These are phyloP conservation scores for Euphorbia pulcherrima DNA, from an alignment of 345 rosid genomes.

Conservation along the genomic window DNA sequence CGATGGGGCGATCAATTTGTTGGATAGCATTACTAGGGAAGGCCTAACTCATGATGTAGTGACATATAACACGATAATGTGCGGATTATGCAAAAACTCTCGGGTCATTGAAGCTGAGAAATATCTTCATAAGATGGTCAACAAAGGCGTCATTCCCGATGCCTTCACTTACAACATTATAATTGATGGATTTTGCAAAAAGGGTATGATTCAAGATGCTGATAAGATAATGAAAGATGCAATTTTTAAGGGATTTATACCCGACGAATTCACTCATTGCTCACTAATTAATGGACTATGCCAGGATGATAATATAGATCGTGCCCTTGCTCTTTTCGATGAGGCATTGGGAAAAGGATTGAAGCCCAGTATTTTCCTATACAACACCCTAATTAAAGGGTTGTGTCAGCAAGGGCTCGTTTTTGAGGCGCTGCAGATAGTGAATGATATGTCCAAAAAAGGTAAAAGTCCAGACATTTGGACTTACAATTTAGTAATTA, in stretches of 20 bases:
- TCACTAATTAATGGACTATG: constrained; percentile 73
- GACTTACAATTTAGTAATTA: constrained; percentile 74
- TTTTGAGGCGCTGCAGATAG: constrained; percentile 61
- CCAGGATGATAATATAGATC: constrained; percentile 55
- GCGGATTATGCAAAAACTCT: constrained; percentile 65
- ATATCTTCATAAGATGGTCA: constrained; percentile 75
- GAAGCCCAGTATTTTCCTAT: constrained; percentile 54
- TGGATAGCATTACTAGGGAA: constrained; percentile 44
- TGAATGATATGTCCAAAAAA: constrained; percentile 60
- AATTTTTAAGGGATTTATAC: constrained; percentile 68
- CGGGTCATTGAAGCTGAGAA: constrained; percentile 66
- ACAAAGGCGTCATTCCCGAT: constrained; percentile 75
- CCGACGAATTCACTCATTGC: constrained; percentile 70
- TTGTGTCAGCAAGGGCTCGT: constrained; percentile 73
- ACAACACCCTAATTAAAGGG: constrained; percentile 70
- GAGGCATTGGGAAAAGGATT: constrained; percentile 56
- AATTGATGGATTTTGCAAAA: constrained; percentile 68
- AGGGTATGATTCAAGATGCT: constrained; percentile 62
- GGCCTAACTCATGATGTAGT: constrained; percentile 72
- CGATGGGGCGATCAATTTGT: constrained; percentile 53
- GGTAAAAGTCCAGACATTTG: constrained; percentile 64
- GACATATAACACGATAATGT: constrained; percentile 72
- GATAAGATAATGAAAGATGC: constrained; percentile 63
- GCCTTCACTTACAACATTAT: constrained; percentile 65
- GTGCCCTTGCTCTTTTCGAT: constrained; percentile 61